These are phyloP conservation scores for Toxicodendron radicans DNA, from an alignment of 345 rosid species.

Conservation along the genomic window DNA sequence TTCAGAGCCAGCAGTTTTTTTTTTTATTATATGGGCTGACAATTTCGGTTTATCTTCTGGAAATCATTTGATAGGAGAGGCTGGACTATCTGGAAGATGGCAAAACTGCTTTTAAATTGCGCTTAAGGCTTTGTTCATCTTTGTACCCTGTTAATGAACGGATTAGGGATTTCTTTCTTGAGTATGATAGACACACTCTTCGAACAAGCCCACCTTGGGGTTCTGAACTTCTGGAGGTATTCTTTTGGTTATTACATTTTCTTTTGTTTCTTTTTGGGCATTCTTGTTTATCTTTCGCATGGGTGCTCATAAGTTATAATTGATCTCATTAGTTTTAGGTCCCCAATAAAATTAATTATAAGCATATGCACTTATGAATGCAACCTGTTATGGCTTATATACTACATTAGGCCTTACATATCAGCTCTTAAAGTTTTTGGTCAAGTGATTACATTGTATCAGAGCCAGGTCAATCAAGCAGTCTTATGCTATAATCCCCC, in stretches of 20 bases:
- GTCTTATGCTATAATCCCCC: no score
- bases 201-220: constrained; percentile 98
- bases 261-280: constrained; percentile 6
- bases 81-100: constrained; percentile 97
- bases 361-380: background rate
- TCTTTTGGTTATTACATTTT: constrained; percentile 11
- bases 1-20: background rate
- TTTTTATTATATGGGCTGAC: constrained; percentile 6
- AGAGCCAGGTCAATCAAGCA: no score
- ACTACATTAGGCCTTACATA: no score
- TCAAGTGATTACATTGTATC: no score
- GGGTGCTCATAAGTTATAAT: background rate
- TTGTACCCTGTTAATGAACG: constrained; percentile 92
- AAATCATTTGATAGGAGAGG: constrained; percentile 66
- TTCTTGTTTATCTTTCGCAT: background rate
- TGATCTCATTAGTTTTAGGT: constrained; percentile 8
- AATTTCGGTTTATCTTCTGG: constrained; percentile 4
- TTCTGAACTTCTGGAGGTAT: constrained; percentile 98
- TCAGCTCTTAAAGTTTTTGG: no score
- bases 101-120: constrained; percentile 78
- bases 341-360: background rate
- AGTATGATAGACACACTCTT: constrained; percentile 95
- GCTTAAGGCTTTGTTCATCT: constrained; percentile 90
- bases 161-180: constrained; percentile 93
- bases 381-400: no score